Conservation (phyloP, 805 yeast genomes). For the Kluyveromyces wickerhamii region DNA sequence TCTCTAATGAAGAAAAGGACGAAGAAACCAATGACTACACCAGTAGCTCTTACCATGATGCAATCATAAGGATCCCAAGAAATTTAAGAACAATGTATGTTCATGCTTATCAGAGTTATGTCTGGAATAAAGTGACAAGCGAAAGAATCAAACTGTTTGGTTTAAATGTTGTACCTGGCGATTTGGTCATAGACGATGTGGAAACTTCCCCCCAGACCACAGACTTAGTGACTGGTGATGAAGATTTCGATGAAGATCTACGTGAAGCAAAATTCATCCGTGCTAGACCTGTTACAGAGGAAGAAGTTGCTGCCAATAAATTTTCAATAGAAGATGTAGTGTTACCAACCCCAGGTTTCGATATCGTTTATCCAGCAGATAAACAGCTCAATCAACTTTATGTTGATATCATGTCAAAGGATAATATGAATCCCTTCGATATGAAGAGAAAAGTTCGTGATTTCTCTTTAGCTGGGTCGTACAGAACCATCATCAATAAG, state of each 20-base stretch:
- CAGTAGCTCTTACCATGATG: constrained; percentile 57
- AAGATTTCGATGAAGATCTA: constrained; percentile 64
- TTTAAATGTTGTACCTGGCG: constrained; percentile 65
- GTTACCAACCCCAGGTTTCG: constrained; percentile 95
- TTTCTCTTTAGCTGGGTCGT: constrained; percentile 87
- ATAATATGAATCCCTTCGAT: constrained; percentile 72
- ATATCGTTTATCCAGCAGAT: constrained; percentile 76
- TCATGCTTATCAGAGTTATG: constrained; percentile 93
- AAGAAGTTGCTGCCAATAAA: constrained; percentile 52
- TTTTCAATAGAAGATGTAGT: constrained; percentile 77
- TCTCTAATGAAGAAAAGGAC: constrained; percentile 44
- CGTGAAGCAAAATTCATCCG: constrained; percentile 48
- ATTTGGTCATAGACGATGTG: constrained; percentile 46
- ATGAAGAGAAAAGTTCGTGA: constrained; percentile 84
- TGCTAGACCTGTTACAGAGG: constrained; percentile 69
- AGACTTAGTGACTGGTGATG: constrained; percentile 33
- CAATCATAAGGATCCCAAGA: constrained; percentile 84
- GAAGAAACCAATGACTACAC: constrained; percentile 33
- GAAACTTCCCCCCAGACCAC: constrained; percentile 10
- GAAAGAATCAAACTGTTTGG: constrained; percentile 69
- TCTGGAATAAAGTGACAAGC: constrained; percentile 87
- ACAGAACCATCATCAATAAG: constrained; percentile 62
- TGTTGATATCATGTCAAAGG: constrained; percentile 64
- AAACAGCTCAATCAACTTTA: constrained; percentile 52
- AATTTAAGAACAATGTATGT: constrained; percentile 90